Evolutionary conservation across 441 rosid species (phyloP), one percentile per base, ranked within the genome.

Genomic region (Rhodomyrtus psidioides): DNA sequence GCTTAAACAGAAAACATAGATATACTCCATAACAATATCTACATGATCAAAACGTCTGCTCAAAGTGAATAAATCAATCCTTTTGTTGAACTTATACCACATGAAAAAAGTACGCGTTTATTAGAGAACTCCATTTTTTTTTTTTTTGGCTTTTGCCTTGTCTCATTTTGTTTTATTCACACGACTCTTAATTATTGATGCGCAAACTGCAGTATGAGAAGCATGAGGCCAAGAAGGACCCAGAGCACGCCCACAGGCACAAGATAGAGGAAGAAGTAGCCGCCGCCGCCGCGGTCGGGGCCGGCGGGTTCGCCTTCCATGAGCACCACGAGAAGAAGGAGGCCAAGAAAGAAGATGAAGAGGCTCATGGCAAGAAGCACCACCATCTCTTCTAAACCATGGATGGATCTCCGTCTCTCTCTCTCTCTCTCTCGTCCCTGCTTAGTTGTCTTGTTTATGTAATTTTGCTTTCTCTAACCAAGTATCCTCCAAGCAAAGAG

Each of bases 321-420:
- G 94, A 94, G 91, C 92, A 87, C 83, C 93, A 92, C 49, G 93
- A 90, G 88, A 92, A 91, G 92, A 91, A 93, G 81, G 92, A 92
- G 86, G 26, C 89, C 86, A 89, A 91, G 90, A 46, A 90, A 39
- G 88, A 87, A 55, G 92, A 91, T 0, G 88, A 94, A 82, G 91
- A 89, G 86, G 91, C 89, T 84, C 88, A 89, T 83, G 96, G 94
- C 60, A 92, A 93, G 91, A 91, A 91, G 89, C 92, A 93, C 82
- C 95, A 93, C 88, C 93, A 90, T 87, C 85, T 90, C 85, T 90
- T 92, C 83, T 90, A 85, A 89, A 4, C 57, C 2, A 19, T 17
- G 28, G 51, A 30, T 57, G 26, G 26, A 34, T 56, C 21, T 74
- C 28, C 53, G 17, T 53, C 24, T 28, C 23, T 57, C 55, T n/a